Percentiles rank a stretch among this genome's conserved stretches.
Evolutionary conservation across 306 rosid species (phyloP).

Genomic region (Vigna radiata): DNA sequence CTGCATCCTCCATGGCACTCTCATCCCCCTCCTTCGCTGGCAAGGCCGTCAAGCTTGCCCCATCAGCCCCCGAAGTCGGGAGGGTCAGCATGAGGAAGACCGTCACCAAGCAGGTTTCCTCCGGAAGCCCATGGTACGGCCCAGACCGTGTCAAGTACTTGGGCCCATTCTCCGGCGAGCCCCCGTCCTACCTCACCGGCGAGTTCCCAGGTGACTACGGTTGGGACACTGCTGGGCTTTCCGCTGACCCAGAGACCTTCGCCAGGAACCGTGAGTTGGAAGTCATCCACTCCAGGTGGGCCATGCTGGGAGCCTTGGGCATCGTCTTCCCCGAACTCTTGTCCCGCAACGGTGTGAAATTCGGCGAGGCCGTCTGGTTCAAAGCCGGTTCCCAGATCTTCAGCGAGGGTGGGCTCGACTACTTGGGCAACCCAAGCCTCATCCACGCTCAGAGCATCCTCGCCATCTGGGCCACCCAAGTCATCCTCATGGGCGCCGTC

Average conservation of each 20-base stretch:
- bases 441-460: constrained; percentile 92
- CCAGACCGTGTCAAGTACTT: constrained; percentile 94
- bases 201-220: constrained; percentile 93
- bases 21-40: constrained; percentile 80
- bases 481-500: constrained; percentile 83
- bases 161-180: constrained; percentile 90
- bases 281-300: constrained; percentile 88
- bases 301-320: constrained; percentile 93
- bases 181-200: constrained; percentile 75
- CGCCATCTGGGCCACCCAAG: constrained; percentile 89
- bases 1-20: constrained; percentile 84
- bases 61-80: constrained; percentile 52
- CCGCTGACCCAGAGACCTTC: constrained; percentile 90
- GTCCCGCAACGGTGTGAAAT: constrained; percentile 85
- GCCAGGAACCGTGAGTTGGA: constrained; percentile 82
- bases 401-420: constrained; percentile 94
- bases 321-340: constrained; percentile 86
- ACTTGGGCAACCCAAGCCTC: constrained; percentile 94
- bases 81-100: constrained; percentile 72
- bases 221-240: constrained; percentile 94
- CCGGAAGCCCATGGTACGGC: constrained; percentile 88
- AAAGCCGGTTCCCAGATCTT: constrained; percentile 94
- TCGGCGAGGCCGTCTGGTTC: constrained; percentile 93
- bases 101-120: constrained; percentile 44
- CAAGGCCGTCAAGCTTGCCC: constrained; percentile 63